Percentiles rank a stretch among this genome's conserved stretches.
phyloP scores from a whole-genome alignment of 2,329 filamentous ascomycete species.

The Phaeosphaeriaceae sp. region DNA sequence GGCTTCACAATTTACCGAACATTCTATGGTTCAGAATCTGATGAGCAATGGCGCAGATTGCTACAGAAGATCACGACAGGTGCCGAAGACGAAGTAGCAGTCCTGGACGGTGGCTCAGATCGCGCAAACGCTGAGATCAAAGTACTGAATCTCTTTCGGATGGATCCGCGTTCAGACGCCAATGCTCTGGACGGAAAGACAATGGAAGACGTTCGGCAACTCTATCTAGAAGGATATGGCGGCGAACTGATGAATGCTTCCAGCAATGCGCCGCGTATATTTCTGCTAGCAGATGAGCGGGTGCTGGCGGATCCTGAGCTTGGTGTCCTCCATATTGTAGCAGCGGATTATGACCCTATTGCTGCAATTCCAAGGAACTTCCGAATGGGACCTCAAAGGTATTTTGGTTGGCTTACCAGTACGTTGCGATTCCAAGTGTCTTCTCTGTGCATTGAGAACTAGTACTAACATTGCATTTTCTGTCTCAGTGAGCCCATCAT shows the following conservation, averaged over 20 bases:
- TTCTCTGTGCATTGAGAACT: neutral
- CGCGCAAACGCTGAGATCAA: neutral
- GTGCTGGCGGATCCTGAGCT: slow-evolving; percentile 3
- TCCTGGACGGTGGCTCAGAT: neutral
- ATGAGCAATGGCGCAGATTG: neutral
- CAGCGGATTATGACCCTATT: slow-evolving; percentile 7
- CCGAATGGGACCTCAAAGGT: slow-evolving; percentile 3
- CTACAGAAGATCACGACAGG: neutral
- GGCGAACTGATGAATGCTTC: neutral
- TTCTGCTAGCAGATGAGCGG: slow-evolving; percentile 7
- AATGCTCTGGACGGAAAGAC: slow-evolving; percentile 1
- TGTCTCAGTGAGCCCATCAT: neutral
- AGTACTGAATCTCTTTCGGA: slow-evolving; percentile 2
- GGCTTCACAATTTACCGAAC: slow-evolving; percentile 6
- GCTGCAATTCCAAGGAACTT: neutral
- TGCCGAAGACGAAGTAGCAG: neutral
- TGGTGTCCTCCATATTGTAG: slow-evolving; percentile 3
- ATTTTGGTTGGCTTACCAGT: slow-evolving; percentile 4
- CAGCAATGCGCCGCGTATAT: neutral
- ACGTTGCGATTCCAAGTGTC: neutral
- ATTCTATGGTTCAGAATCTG: neutral
- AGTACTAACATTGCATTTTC: neutral
- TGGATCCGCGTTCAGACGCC: slow-evolving; percentile 9
- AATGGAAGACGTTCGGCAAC: slow-evolving; percentile 6
- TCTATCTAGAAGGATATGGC: slow-evolving; percentile 1